Base-by-base conservation (phyloP, 225 moss, liverwort and hornwort species). In the Takakia lepidozioides region DNA sequence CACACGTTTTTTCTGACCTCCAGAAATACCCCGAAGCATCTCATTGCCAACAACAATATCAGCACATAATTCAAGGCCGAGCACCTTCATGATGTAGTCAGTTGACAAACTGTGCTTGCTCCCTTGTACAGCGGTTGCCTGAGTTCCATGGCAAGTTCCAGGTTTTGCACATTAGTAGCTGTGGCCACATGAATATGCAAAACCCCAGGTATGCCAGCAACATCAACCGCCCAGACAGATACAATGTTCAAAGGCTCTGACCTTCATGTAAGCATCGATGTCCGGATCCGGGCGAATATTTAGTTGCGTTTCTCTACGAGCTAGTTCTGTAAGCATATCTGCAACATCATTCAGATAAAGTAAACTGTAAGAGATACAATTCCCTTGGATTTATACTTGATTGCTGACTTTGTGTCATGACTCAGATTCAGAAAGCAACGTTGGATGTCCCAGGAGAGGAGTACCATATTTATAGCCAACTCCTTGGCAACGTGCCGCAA, bases 221-320 rank as follows among this genome's bases (percentile, higher is more conserved):
- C n/a, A n/a, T n/a, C n/a, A n/a, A n/a, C n/a, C n/a, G n/a, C n/a
- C n/a, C n/a, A n/a, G n/a, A n/a, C n/a, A n/a, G n/a, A n/a, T n/a
- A n/a, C n/a, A n/a, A n/a, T n/a, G n/a, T n/a, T n/a, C n/a, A n/a
- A 32, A 8, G 23, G 14, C 8, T 11, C 55, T 41, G 21, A 86
- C 91, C 84, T 91, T 91, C 91, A 91, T 91, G 26, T 78, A 91
- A 19, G 91, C 91, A 69, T 91, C 86, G 19, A 91, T 76, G 45
- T 73, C 83, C 22, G 86, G 83, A 61, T 81, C 80, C 19, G 91
- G 86, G 40, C 73, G 86, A 29, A 91, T 84, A 25, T 58, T 54
- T 0, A 56, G 40, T 38, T 78, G 75, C 72, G 73, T 91, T 66
- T 91, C 91, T 37, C 91, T 68, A 37, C 62, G 81, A 44, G 73